Conservation (phyloP, 768 basidiomycete species). For the Agaricus sinodeliciosus region DNA sequence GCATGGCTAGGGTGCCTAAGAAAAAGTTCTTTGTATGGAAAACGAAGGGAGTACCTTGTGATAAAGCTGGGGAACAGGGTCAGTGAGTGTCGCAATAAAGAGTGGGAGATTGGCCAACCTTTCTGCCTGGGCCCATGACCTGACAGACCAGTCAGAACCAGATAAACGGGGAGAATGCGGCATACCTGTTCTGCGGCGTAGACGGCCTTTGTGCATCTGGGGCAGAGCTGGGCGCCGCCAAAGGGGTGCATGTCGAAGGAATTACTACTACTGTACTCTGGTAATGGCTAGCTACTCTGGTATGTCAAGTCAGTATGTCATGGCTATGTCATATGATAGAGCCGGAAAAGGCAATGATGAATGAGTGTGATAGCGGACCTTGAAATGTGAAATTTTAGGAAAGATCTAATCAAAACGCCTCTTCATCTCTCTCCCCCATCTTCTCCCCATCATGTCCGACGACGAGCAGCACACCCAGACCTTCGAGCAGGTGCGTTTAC, state of each 20-base stretch:
- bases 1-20: slow-evolving; percentile 48
- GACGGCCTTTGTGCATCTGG: slow-evolving; percentile 67
- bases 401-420: slow-evolving; percentile 12
- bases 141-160: slow-evolving; percentile 21
- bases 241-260: slow-evolving; percentile 40
- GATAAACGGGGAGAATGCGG: not conserved
- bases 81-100: not conserved
- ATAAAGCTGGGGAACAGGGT: slow-evolving; percentile 46
- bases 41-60: slow-evolving; percentile 49
- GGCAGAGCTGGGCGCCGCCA: slow-evolving; percentile 65
- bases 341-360: slow-evolving; percentile 11
- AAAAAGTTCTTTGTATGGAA: not conserved
- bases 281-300: not conserved
- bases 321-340: too few relatives aligned
- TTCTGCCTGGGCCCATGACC: slow-evolving; percentile 85
- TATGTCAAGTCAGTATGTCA: too few relatives aligned
- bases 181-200: slow-evolving; percentile 86
- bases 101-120: slow-evolving; percentile 40
- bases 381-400: slow-evolving; percentile 31
- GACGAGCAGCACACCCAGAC: slow-evolving; percentile 83
- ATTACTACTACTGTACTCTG: not conserved
- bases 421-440: slow-evolving; percentile 5
- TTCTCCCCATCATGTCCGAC: slow-evolving; percentile 65
- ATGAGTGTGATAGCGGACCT: slow-evolving; percentile 21
- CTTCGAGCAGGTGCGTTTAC: slow-evolving; percentile 66